These are phyloP conservation scores for Fusarium kyushuense DNA, from an alignment of 2,329 filamentous ascomycete species.

Conservation along the genomic window DNA sequence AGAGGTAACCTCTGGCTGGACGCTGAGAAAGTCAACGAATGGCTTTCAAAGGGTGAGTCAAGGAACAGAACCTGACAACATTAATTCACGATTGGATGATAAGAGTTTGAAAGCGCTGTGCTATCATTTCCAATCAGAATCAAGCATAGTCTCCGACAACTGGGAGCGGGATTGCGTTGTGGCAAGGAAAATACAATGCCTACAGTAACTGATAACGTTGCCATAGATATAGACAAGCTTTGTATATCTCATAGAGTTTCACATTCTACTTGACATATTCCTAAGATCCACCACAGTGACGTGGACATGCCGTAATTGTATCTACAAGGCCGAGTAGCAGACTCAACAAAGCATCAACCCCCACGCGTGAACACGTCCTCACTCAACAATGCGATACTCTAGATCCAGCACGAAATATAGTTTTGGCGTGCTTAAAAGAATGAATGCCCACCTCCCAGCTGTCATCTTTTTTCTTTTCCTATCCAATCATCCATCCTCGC, in stretches of 20 bases:
- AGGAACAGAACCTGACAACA: not conserved
- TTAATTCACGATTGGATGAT: no score
- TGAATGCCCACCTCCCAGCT: no score
- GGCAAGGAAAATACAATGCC: not conserved
- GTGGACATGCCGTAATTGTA: not conserved
- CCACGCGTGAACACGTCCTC: no score
- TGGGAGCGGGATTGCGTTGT: not conserved
- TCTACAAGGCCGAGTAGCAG: not conserved
- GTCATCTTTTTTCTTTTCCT: not conserved
- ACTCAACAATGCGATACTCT: not conserved
- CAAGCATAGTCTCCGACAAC: not conserved
- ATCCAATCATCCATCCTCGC: not conserved
- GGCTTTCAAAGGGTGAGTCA: no score
- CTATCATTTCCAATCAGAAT: not conserved
- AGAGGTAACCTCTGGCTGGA: rapidly evolving
- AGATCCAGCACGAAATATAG: not conserved
- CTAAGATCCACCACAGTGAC: not conserved
- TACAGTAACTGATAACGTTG: not conserved
- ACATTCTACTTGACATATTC: not conserved
- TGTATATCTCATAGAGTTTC: not conserved
- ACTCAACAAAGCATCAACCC: not conserved
- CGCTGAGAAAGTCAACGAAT: no score
- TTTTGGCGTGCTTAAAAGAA: not conserved
- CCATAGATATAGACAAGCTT: not conserved
- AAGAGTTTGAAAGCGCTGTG: not conserved